Evolutionary conservation across 352 stramenopile genomes (phyloP).

Genomic region (Globisporangium cederbergense): DNA sequence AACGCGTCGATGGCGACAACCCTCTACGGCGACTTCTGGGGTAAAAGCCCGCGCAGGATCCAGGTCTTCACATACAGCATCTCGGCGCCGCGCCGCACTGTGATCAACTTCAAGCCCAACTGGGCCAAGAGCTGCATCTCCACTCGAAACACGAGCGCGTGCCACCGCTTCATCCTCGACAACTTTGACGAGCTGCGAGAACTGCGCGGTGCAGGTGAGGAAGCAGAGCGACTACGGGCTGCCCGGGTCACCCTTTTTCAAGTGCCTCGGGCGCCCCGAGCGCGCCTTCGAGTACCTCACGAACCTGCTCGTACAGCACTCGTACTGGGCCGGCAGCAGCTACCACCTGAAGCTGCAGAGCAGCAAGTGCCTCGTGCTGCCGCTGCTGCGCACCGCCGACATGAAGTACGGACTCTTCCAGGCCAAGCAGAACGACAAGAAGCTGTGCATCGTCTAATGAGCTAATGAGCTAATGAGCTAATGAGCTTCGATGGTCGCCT

Average conservation of each 20-base stretch:
- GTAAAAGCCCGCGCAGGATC: conserved; percentile 26
- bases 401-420: conserved; percentile 50
- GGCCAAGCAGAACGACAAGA: conserved; percentile 23
- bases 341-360: conserved; percentile 50
- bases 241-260: conserved; percentile 38
- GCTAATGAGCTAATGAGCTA: no score
- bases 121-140: conserved; percentile 37
- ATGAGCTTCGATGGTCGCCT: no score
- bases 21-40: conserved; percentile 45
- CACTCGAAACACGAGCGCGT: conserved; percentile 41
- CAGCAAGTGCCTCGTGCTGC: conserved; percentile 41
- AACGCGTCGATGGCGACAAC: conserved; percentile 30
- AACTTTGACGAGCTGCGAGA: conserved; percentile 37
- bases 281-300: conserved; percentile 47
- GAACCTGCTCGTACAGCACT: conserved; percentile 51
- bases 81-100: conserved; percentile 31
- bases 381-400: conserved; percentile 32
- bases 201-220: conserved; percentile 34
- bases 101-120: conserved; percentile 35
- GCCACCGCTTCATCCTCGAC: conserved; percentile 45
- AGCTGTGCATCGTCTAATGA: conserved; percentile 1
- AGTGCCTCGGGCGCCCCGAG: conserved; percentile 37
- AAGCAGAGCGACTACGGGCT: conserved; percentile 35
- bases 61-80: conserved; percentile 42
- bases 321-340: conserved; percentile 46